Base-by-base conservation (phyloP, 2,329 filamentous ascomycete genomes). In the Magnaporthales sp. region DNA sequence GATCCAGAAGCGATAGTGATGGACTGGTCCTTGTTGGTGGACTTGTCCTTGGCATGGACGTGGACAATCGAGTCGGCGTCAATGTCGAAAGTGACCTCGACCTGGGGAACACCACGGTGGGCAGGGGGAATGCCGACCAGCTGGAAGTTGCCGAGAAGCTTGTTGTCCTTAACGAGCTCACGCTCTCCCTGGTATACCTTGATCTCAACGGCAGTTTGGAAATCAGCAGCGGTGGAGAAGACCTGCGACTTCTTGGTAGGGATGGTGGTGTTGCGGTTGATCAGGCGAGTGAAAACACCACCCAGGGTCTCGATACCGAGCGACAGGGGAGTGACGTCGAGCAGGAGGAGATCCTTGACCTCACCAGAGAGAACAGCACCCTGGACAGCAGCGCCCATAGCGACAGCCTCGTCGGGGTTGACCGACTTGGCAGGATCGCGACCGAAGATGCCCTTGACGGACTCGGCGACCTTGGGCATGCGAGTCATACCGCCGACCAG, bases 151-250 rank as follows among this genome's bases (percentile, higher is more conserved):
- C 94, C 94, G 68, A 98, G 88, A 68, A 98, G 84, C 87, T 98
- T 98, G 91, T 98, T 98, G 84, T 98, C 94, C 77, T 89, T 90
- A 79, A 97, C 93, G 70, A 97, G 92, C 85, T 97, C 93, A 91
- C 94, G 94, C 88, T 98, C 94, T 86, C 94, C 94, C 89, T 98
- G 93, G 91, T 89, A 98, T 71, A 98, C 94, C 91, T 98, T 97
- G 86, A 98, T 98, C 86, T 97, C 93, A 76, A 98, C 94, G 73
- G 93, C 94, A 70, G 92, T 96, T 86, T 98, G 94, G 91, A 96
- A 97, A 80, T 98, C 94, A 72, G 94, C 93, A 66, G 93, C 93
- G 65, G 94, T 98, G 67, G 93, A 97, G 89, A 98, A 98, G 77
- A 93, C 89, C 84, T 97, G 93, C 13, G 93, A 97, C 86, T 98